Percentiles rank a stretch among this genome's conserved stretches.
Conservation (phyloP, 352 stramenopile genomes). For the Pythium monospermum region DNA sequence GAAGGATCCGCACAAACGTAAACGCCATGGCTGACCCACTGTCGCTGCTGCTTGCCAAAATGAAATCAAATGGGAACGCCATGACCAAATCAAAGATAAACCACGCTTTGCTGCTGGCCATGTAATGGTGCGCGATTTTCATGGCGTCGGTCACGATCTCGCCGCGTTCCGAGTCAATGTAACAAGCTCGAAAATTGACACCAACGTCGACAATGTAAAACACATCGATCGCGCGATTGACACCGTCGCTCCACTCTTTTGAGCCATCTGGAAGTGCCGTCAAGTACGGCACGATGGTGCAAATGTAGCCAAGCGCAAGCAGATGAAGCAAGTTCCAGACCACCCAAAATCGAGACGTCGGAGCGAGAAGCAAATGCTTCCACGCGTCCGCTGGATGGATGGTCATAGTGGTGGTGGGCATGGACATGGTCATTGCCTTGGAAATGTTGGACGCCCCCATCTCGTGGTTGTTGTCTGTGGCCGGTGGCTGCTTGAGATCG, state of each 20-base stretch:
- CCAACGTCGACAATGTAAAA: slow-evolving; percentile 22
- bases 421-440: too few relatives aligned
- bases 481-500: too few relatives aligned
- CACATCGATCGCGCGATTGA: slow-evolving; percentile 14
- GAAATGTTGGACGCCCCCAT: too few relatives aligned
- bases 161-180: slow-evolving; percentile 14
- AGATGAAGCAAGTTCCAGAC: slow-evolving; percentile 20
- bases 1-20: slow-evolving; percentile 18
- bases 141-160: slow-evolving; percentile 6
- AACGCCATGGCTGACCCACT: slow-evolving; percentile 9
- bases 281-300: slow-evolving; percentile 18
- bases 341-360: slow-evolving; percentile 15
- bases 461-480: too few relatives aligned
- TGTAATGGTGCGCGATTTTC: slow-evolving; percentile 12
- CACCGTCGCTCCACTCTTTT: slow-evolving; percentile 4
- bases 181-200: slow-evolving; percentile 21
- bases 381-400: slow-evolving; percentile 1
- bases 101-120: slow-evolving; percentile 12
- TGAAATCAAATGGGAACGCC: slow-evolving; percentile 19
- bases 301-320: slow-evolving; percentile 17
- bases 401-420: too few relatives aligned
- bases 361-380: slow-evolving; percentile 6
- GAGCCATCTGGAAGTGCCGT: slow-evolving; percentile 6
- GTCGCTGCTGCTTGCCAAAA: not conserved
- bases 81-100: slow-evolving; percentile 19